These are phyloP conservation scores for Schizosaccharomyces japonicus DNA, from an alignment of 805 yeast species.

Conservation along the genomic window DNA sequence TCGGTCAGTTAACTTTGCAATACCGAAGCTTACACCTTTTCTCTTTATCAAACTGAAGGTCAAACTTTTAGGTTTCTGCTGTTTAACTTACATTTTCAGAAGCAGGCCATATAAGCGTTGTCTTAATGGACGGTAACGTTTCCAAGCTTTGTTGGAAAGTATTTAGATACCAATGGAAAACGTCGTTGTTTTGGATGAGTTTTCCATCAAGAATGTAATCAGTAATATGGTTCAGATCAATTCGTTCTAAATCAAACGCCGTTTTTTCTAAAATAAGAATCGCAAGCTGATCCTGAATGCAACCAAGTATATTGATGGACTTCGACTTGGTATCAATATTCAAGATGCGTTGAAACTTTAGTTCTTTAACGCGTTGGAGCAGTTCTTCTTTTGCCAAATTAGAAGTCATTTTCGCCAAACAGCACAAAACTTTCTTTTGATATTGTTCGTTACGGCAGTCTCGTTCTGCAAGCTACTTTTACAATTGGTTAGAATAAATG, in stretches of 20 bases:
- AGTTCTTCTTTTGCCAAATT: neutral
- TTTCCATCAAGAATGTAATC: constrained; percentile 11
- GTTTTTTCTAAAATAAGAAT: constrained; percentile 53
- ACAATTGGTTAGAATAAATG: too few relatives aligned
- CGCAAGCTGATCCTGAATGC: constrained; percentile 35
- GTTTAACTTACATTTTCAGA: constrained; percentile 23
- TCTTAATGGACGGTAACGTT: constrained; percentile 22
- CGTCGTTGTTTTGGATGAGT: constrained; percentile 45
- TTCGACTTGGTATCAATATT: constrained; percentile 40
- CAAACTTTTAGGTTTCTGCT: too few relatives aligned
- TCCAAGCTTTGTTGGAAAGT: constrained; percentile 24
- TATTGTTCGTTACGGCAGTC: too few relatives aligned
- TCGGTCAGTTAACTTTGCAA: too few relatives aligned
- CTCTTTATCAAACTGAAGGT: too few relatives aligned
- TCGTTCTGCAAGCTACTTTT: too few relatives aligned
- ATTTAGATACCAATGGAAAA: constrained; percentile 66
- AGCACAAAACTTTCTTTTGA: too few relatives aligned
- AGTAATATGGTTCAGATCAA: constrained; percentile 8
- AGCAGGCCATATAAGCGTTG: constrained; percentile 72
- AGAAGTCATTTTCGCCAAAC: too few relatives aligned
- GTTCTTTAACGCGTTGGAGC: neutral
- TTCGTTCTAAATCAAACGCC: constrained; percentile 22
- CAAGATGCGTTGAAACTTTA: neutral
- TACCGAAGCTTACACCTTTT: too few relatives aligned
- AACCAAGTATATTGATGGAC: constrained; percentile 41